Conservation (phyloP, 1,284 basidiomycete genomes). For the Xerocomus amazonicus region DNA sequence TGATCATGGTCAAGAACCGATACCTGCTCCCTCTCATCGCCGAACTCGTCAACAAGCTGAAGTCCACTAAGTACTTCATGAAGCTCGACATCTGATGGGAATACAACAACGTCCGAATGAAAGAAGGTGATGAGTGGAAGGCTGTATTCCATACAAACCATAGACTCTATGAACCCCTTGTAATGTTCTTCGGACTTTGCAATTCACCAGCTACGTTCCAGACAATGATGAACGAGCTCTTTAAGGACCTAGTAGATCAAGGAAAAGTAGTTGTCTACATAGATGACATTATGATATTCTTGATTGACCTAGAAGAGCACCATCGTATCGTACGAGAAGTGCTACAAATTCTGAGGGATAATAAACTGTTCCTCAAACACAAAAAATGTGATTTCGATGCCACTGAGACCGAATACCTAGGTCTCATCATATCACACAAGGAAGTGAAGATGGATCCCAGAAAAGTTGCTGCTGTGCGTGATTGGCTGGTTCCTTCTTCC, state of each 20-base stretch:
- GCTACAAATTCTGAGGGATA: not conserved
- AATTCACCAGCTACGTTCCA: not conserved
- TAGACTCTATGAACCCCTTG: not conserved
- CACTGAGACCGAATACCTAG: not conserved
- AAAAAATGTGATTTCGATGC: not conserved
- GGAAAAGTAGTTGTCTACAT: not conserved
- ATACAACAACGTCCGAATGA: not conserved
- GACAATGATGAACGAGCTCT: not conserved
- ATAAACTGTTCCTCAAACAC: not conserved
- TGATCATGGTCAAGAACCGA: no score
- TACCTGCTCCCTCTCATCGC: not conserved
- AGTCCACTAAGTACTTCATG: not conserved
- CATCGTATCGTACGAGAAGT: not conserved
- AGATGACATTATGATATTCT: not conserved
- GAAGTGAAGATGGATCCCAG: not conserved
- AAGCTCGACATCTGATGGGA: not conserved
- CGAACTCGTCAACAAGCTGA: not conserved
- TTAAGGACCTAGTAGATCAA: not conserved
- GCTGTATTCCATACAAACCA: not conserved
- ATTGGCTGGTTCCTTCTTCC: not conserved
- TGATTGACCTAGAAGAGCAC: not conserved
- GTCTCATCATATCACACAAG: not conserved
- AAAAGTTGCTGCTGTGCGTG: not conserved
- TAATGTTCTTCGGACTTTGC: not conserved
- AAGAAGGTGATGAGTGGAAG: not conserved